These are phyloP conservation scores for Ophiostoma montium DNA, from an alignment of 2,329 filamentous ascomycete species.

Conservation along the genomic window DNA sequence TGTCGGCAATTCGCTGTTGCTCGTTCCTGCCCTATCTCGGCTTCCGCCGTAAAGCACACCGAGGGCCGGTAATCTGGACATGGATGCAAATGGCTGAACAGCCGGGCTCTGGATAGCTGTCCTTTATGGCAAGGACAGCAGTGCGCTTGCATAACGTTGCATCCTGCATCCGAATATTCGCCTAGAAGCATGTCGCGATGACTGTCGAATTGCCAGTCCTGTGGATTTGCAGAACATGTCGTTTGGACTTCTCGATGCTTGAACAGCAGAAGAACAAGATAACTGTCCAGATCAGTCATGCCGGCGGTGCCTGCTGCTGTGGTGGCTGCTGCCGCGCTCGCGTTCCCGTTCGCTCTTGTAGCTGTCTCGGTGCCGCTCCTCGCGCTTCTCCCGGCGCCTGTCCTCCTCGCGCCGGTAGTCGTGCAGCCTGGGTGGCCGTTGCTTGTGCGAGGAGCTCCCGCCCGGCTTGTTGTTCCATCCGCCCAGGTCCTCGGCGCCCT, in stretches of 20 bases:
- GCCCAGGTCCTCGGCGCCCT: conserved; percentile 15
- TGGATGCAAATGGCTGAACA: no score
- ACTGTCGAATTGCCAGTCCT: no score
- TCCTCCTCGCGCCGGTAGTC: conserved; percentile 15
- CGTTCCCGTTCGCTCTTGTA: conserved; percentile 8
- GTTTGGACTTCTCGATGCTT: no score
- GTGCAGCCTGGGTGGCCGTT: conserved; percentile 13
- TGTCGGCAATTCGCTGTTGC: not conserved
- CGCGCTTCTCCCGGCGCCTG: conserved; percentile 11
- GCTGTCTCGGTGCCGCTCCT: conserved; percentile 11
- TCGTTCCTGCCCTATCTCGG: not conserved
- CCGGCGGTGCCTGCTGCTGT: conserved; percentile 6
- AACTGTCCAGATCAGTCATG: conserved; percentile 1
- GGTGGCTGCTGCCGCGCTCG: not conserved
- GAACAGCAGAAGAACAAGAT: no score
- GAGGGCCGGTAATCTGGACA: not conserved
- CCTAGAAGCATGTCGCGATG: no score
- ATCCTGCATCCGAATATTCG: no score
- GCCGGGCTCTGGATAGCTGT: no score
- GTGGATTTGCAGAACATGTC: no score
- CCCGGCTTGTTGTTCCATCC: conserved; percentile 14
- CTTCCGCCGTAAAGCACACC: not conserved
- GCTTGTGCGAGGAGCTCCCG: not conserved
- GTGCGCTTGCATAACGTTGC: no score
- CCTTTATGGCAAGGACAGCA: no score